Evolutionary conservation across 2,329 filamentous ascomycete species (phyloP).

Genomic region (Arthrinium puccinioides): DNA sequence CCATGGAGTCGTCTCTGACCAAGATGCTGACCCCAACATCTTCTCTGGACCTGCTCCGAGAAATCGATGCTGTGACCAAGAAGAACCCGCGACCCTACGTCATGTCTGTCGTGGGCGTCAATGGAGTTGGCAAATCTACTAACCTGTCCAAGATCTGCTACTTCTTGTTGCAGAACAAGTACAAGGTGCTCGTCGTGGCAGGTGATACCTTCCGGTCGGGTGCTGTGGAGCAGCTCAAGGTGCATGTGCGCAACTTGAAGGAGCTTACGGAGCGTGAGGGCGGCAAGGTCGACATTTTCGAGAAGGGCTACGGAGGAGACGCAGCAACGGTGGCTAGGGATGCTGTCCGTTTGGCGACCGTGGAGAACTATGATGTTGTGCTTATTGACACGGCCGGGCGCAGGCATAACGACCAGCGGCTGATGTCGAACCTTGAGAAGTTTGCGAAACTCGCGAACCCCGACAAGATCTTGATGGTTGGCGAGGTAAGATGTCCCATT

Average conservation of each 20-base stretch:
- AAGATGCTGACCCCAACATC: conserved; percentile 96
- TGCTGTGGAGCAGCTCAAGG: conserved; percentile 91
- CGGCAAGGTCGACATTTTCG: conserved; percentile 81
- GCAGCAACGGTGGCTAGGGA: conserved; percentile 93
- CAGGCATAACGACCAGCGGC: conserved; percentile 86
- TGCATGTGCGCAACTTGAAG: conserved; percentile 88
- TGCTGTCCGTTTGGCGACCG: conserved; percentile 72
- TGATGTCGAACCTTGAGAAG: conserved; percentile 96
- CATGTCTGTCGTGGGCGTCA: conserved; percentile 96
- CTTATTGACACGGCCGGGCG: conserved; percentile 94
- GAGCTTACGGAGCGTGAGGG: conserved; percentile 82
- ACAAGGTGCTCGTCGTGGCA: conserved; percentile 87
- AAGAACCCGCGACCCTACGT: conserved; percentile 76
- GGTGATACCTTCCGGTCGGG: conserved; percentile 96
- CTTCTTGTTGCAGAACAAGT: conserved; percentile 95
- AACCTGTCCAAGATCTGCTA: conserved; percentile 98
- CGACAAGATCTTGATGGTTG: conserved; percentile 98
- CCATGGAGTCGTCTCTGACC: conserved; percentile 86
- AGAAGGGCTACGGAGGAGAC: conserved; percentile 97
- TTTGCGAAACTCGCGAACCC: conserved; percentile 94
- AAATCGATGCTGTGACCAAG: conserved; percentile 73
- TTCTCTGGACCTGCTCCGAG: conserved; percentile 87
- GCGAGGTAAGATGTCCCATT: conserved; percentile 36
- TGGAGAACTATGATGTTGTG: conserved; percentile 80
- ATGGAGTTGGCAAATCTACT: conserved; percentile 96